phyloP scores from a whole-genome alignment of 2,329 filamentous ascomycete species.

The Xylariaceae sp. region DNA sequence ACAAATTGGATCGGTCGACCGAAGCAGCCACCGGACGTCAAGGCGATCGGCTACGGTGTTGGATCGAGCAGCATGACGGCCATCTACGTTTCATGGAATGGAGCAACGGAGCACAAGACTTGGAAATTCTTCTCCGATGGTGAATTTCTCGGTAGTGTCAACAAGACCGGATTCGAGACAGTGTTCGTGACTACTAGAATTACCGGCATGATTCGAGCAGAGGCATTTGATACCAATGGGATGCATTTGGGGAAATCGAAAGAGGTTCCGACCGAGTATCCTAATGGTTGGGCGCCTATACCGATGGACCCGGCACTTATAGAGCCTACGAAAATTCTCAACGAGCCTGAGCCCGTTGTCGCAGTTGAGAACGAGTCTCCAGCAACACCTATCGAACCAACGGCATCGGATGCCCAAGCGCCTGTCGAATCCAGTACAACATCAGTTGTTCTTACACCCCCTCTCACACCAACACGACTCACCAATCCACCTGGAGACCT shows the following conservation, averaged over 20 bases:
- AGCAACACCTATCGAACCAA: neutral
- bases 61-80: constrained; percentile 10
- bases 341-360: neutral
- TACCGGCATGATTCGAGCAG: neutral
- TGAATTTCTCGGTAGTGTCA: constrained; percentile 6
- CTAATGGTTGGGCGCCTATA: constrained; percentile 3
- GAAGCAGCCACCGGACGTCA: constrained; percentile 10
- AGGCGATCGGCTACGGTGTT: constrained; percentile 6
- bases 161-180: constrained; percentile 18
- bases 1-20: constrained; percentile 15
- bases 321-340: neutral
- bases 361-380: neutral
- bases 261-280: constrained; percentile 4
- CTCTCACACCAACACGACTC: neutral
- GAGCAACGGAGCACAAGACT: constrained; percentile 13
- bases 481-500: neutral
- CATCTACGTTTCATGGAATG: constrained; percentile 19
- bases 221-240: constrained; percentile 8
- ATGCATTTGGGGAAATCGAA: constrained; percentile 7
- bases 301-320: neutral
- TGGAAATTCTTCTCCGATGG: constrained; percentile 15
- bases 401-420: neutral
- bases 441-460: neutral
- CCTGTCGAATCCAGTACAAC: neutral
- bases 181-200: constrained; percentile 6